Evolutionary conservation across 805 yeast genomes (phyloP).

Genomic region (Starmerella gropengiesseri): DNA sequence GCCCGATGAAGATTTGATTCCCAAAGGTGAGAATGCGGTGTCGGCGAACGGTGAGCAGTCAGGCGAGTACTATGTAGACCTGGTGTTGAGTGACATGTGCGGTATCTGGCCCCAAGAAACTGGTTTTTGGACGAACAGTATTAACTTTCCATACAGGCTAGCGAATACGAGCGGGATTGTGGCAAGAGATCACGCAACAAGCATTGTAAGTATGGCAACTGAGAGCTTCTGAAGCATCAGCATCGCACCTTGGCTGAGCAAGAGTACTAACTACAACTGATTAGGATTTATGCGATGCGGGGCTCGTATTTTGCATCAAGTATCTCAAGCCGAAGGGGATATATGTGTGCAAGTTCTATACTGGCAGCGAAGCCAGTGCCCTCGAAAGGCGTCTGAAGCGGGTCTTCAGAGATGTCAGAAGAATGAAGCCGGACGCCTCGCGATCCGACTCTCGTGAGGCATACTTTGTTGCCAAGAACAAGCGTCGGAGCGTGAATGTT

Average conservation of each 20-base stretch:
- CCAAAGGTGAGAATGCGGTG: too few relatives aligned
- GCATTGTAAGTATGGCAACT: conserved; percentile 43
- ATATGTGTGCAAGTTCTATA: conserved; percentile 71
- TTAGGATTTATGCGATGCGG: conserved; percentile 82
- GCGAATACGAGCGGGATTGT: conserved; percentile 79
- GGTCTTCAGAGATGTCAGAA: conserved; percentile 51
- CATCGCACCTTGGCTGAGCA: background rate
- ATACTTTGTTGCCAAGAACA: conserved; percentile 61
- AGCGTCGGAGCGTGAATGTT: conserved; percentile 20
- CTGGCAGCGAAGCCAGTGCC: conserved; percentile 65
- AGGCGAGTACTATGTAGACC: conserved; percentile 38
- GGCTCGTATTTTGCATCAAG: conserved; percentile 61
- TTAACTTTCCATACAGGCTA: conserved; percentile 86
- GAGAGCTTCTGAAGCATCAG: background rate
- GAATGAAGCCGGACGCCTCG: conserved; percentile 74
- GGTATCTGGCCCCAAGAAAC: conserved; percentile 42
- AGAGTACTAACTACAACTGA: conserved; percentile 10
- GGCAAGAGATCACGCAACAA: conserved; percentile 68
- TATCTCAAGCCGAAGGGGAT: conserved; percentile 60
- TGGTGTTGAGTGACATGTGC: conserved; percentile 74
- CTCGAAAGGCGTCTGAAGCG: conserved; percentile 49
- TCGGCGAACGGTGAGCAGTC: conserved; percentile 2
- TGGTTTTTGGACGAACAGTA: conserved; percentile 49
- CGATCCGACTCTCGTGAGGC: conserved; percentile 71
- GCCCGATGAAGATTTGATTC: conserved; percentile 26